Evolutionary conservation across 129 eudicot genomes (phyloP).

Genomic region (Helianthus tuberosus): DNA sequence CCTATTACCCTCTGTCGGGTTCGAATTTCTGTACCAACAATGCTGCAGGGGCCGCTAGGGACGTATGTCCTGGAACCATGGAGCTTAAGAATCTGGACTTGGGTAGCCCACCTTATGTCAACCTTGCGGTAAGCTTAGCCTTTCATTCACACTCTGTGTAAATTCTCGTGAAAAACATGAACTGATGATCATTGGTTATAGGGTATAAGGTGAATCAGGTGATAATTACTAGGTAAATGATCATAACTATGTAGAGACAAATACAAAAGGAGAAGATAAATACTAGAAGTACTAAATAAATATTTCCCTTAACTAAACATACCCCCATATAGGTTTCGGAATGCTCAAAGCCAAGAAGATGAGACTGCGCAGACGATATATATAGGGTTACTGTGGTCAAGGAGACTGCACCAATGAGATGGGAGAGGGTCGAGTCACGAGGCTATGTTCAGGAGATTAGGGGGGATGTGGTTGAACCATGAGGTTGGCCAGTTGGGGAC

Average conservation of each 20-base stretch:
- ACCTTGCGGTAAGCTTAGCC: constrained; percentile 50
- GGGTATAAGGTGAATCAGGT: not conserved
- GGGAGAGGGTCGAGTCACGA: too few relatives aligned
- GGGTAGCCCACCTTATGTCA: constrained; percentile 55
- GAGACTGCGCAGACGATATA: too few relatives aligned
- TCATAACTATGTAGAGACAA: not conserved
- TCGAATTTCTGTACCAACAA: not conserved
- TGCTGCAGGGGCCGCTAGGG: not conserved
- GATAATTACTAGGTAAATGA: not conserved
- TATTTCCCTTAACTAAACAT: not conserved
- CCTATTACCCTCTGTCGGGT: not conserved
- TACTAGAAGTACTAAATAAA: not conserved
- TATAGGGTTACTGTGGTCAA: not conserved
- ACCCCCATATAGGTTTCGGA: too few relatives aligned
- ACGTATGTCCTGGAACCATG: constrained; percentile 28
- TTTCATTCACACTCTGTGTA: constrained; percentile 8
- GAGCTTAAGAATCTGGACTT: constrained; percentile 58
- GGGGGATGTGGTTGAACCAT: too few relatives aligned
- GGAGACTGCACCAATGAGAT: too few relatives aligned
- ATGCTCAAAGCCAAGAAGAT: too few relatives aligned
- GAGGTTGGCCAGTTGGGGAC: too few relatives aligned
- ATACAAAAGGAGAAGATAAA: not conserved
- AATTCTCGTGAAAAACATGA: not conserved
- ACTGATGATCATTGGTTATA: not conserved
- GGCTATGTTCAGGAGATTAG: too few relatives aligned